phyloP scores from a whole-genome alignment of 352 stramenopile species.

The Blastocystis sp. region DNA sequence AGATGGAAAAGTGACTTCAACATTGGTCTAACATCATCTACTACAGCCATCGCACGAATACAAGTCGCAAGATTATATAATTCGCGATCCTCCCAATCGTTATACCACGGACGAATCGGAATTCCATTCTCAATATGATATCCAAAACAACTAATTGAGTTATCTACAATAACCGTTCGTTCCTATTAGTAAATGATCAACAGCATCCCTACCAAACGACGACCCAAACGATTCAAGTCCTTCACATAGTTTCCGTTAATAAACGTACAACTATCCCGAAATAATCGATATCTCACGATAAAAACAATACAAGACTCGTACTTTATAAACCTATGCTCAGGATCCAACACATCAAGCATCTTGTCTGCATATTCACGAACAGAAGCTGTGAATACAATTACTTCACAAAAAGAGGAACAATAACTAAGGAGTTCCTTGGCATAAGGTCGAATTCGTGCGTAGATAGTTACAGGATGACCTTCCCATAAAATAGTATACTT shows the following conservation, averaged over 20 bases:
- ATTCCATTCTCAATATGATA: slow-evolving; percentile 26
- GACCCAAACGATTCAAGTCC: slow-evolving; percentile 23
- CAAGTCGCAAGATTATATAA: slow-evolving; percentile 4
- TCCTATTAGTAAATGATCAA: neutral
- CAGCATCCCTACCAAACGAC: neutral
- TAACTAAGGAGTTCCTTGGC: neutral
- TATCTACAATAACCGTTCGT: slow-evolving; percentile 31
- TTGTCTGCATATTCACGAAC: slow-evolving; percentile 20
- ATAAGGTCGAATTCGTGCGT: neutral
- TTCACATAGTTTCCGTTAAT: slow-evolving; percentile 15
- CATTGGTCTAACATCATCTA: slow-evolving; percentile 1
- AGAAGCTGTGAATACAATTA: slow-evolving; percentile 44
- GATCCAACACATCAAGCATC: slow-evolving; percentile 12
- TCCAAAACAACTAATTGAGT: slow-evolving; percentile 38
- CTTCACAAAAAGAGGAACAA: slow-evolving; percentile 22
- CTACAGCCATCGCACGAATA: neutral
- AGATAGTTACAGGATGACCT: neutral
- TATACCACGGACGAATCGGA: slow-evolving; percentile 28
- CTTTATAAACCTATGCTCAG: neutral
- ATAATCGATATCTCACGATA: neutral
- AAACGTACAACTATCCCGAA: neutral
- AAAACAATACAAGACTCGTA: neutral
- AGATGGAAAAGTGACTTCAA: slow-evolving; percentile 6
- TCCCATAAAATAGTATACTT: neutral
- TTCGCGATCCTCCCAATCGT: slow-evolving; percentile 32